Evolutionary conservation across 2,329 filamentous ascomycete genomes (phyloP).

Genomic region (Thielaviopsis euricoi): DNA sequence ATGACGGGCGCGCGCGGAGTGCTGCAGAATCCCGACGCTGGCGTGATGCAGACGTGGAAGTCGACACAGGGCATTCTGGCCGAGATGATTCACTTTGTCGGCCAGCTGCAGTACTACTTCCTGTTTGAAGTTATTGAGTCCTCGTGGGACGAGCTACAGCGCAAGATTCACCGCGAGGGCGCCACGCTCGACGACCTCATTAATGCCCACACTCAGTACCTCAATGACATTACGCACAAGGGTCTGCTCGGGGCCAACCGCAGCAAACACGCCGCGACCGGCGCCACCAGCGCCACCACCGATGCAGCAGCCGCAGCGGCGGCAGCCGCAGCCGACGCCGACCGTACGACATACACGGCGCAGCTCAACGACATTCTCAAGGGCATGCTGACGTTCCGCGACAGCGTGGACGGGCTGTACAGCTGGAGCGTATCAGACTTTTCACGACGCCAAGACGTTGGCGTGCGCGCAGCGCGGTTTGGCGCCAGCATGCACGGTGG

Average conservation of each 20-base stretch:
- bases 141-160: constrained; percentile 82
- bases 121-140: constrained; percentile 96
- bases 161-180: constrained; percentile 64
- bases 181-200: constrained; percentile 93
- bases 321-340: constrained; percentile 40
- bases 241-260: constrained; percentile 67
- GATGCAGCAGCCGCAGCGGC: constrained; percentile 15
- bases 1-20: constrained; percentile 94
- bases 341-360: constrained; percentile 62
- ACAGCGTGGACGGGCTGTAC: constrained; percentile 85
- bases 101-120: constrained; percentile 96
- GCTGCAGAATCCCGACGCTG: constrained; percentile 53
- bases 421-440: constrained; percentile 92
- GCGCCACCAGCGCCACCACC: constrained; percentile 24
- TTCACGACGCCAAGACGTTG: constrained; percentile 72
- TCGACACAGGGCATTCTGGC: constrained; percentile 72
- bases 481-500: constrained; percentile 19
- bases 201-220: constrained; percentile 74
- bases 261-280: constrained; percentile 22
- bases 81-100: constrained; percentile 97
- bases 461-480: constrained; percentile 50
- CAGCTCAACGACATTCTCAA: constrained; percentile 88
- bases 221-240: constrained; percentile 90
- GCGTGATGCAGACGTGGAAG: constrained; percentile 72
- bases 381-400: constrained; percentile 84